phyloP scores from a whole-genome alignment of 148 eudicot genomes.

The Dysphania ambrosioides region DNA sequence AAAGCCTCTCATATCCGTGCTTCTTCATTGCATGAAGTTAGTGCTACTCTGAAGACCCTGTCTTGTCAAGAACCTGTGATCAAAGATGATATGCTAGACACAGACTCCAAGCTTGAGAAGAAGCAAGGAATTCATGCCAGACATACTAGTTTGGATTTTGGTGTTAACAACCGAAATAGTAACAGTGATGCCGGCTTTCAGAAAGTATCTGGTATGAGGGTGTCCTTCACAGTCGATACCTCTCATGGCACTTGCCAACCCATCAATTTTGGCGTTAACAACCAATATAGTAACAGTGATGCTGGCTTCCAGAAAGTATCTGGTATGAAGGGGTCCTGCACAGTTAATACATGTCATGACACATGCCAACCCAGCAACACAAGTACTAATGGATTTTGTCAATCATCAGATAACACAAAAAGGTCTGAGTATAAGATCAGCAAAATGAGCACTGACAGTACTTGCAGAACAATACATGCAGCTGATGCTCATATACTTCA shows the following conservation, averaged over 20 bases:
- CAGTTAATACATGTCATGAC: slow-evolving; percentile 12
- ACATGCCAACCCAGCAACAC: slow-evolving; percentile 4
- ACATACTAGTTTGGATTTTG: slow-evolving; percentile 24
- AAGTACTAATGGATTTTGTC: slow-evolving; percentile 1
- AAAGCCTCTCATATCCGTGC: slow-evolving; percentile 55
- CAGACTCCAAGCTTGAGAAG: slow-evolving; percentile 14
- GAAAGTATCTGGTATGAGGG: slow-evolving; percentile 14
- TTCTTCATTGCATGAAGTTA: slow-evolving; percentile 56
- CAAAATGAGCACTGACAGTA: slow-evolving; percentile 32
- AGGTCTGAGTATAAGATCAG: slow-evolving; percentile 39
- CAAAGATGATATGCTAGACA: slow-evolving; percentile 24
- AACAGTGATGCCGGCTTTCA: not conserved
- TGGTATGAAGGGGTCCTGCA: slow-evolving; percentile 13
- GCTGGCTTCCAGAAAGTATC: slow-evolving; percentile 13
- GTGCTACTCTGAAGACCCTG: slow-evolving; percentile 39
- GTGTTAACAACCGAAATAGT: slow-evolving; percentile 10
- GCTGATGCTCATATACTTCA: slow-evolving; percentile 54
- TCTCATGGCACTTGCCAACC: slow-evolving; percentile 20
- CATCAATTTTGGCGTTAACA: slow-evolving; percentile 17
- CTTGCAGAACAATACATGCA: slow-evolving; percentile 50
- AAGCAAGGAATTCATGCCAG: slow-evolving; percentile 29
- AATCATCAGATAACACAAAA: slow-evolving; percentile 26
- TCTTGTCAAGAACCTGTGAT: slow-evolving; percentile 25
- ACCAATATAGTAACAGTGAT: not conserved
- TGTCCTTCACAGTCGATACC: slow-evolving; percentile 7